A percentile compares a stretch with the other conserved stretches of the same genome.
phyloP scores from a whole-genome alignment of 2,329 filamentous ascomycete genomes.

The Fusarium sp. region DNA sequence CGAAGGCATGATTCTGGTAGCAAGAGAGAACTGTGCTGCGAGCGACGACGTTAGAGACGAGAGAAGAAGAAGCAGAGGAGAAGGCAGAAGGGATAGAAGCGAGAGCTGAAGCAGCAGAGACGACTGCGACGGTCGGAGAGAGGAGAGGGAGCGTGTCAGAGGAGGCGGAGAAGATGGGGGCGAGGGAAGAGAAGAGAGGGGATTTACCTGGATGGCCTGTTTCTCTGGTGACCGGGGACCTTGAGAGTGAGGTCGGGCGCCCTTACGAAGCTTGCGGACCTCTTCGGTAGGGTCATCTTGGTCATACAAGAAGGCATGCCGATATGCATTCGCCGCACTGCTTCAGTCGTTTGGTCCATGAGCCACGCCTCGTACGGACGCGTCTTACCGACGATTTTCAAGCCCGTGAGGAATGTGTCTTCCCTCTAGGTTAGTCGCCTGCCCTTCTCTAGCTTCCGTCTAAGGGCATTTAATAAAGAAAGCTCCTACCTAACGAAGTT shows the following conservation, averaged over 20 bases:
- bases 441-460: no score
- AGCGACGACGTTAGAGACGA: not conserved
- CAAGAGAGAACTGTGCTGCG: not conserved
- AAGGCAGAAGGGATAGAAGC: not conserved
- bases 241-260: not conserved
- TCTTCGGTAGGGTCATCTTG: no score
- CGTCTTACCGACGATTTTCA: no score
- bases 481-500: no score
- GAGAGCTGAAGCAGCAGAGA: not conserved
- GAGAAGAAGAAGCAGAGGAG: not conserved
- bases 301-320: no score
- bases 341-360: no score
- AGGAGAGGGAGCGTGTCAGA: not conserved
- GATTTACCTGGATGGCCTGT: slow-evolving; percentile 12
- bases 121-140: not conserved
- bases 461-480: no score
- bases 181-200: not conserved
- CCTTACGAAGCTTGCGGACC: no score
- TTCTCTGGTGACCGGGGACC: not conserved
- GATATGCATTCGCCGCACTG: no score
- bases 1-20: slow-evolving; percentile 19
- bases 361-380: no score
- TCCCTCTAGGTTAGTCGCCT: no score
- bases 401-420: no score
- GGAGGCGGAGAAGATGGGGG: not conserved